Conservation (phyloP, 768 basidiomycete species). For the Austroboletus eburneus region DNA sequence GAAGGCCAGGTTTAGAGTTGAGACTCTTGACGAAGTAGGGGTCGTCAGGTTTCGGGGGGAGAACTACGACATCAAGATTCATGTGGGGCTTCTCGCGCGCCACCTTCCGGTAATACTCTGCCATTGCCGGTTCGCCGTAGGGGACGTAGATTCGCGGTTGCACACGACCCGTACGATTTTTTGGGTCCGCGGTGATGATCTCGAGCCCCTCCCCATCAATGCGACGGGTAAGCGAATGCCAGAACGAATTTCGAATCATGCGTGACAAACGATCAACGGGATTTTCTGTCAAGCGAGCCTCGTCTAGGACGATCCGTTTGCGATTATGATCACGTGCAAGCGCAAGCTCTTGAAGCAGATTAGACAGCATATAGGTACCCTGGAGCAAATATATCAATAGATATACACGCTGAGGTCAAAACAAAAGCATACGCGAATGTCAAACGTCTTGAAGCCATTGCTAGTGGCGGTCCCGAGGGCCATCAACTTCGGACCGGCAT, state of each 20-base stretch:
- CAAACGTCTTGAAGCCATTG: slow-evolving; percentile 97
- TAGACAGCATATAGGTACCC: slow-evolving; percentile 99
- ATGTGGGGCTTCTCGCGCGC: slow-evolving; percentile 90
- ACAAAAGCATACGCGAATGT: slow-evolving; percentile 67
- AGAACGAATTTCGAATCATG: slow-evolving; percentile 98
- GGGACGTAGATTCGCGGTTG: slow-evolving; percentile 96
- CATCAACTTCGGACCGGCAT: slow-evolving; percentile 95
- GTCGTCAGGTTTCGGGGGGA: slow-evolving; percentile 85
- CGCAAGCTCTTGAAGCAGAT: slow-evolving; percentile 97
- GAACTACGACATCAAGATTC: slow-evolving; percentile 86
- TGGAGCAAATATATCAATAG: slow-evolving; percentile 30
- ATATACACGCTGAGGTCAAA: background rate
- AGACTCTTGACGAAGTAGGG: slow-evolving; percentile 86
- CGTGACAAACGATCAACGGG: slow-evolving; percentile 94
- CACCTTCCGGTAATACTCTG: slow-evolving; percentile 90
- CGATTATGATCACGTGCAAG: slow-evolving; percentile 92
- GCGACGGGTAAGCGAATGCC: slow-evolving; percentile 93
- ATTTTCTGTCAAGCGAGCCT: slow-evolving; percentile 95
- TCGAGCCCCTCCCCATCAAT: slow-evolving; percentile 98
- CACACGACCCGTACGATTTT: slow-evolving; percentile 88
- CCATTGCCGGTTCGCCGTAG: slow-evolving; percentile 89
- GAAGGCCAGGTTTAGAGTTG: slow-evolving; percentile 89
- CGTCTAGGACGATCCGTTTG: slow-evolving; percentile 97
- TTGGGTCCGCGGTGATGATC: slow-evolving; percentile 96
- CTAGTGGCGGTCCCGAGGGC: slow-evolving; percentile 94